Evolutionary conservation across 129 eudicot species (phyloP), one percentile per base, ranked within the genome.

Genomic region (Smallanthus sonchifolius): DNA sequence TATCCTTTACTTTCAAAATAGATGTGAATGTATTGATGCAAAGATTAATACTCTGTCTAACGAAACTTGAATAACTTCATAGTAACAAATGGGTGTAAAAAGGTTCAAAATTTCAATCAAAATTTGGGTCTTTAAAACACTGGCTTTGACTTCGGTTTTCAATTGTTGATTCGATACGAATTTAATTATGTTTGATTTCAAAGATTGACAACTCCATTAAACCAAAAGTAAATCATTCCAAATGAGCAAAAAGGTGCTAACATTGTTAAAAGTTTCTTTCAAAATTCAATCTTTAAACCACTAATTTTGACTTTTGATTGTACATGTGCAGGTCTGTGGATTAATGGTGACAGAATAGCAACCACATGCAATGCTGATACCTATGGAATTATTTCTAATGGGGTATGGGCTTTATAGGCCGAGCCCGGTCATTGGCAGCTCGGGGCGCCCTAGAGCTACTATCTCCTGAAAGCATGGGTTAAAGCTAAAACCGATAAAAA

Each of bases 321-420:
- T 72, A 17, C 80, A 95, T 96, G 99, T 91, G 15, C 99, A 85
- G 15, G 86, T 80, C 8, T 95, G 99, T 80, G 99, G 99, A 79
- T 95, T 97, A 59, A 83, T 95, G 91, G 97, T 95, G 61, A 91
- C 97, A n/a, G 96, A 91, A 51, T 97, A 95, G 84, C 96, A 95
- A 75, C 97, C 99, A 19, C 95, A 91, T 56, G 96, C 97, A 65
- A 95, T 95, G 92, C 65, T 95, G 72, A 85, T 92, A 73, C 97
- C 99, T 2, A 72, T 88, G 92, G 97, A 95, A 79, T 95, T 86
- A 73, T 95, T 95, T 80, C 91, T 95, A 11, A 91, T 87, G 95
- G 97, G 95, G 2, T 95, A 88, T 42, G 99, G 99, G 24, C 77
- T 95, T 16, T 88, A 84, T 79, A 70, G 95, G 30, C 97, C 97